Conservation (phyloP, 192 early-diverging fungal species). For the Coemansia sp. region DNA sequence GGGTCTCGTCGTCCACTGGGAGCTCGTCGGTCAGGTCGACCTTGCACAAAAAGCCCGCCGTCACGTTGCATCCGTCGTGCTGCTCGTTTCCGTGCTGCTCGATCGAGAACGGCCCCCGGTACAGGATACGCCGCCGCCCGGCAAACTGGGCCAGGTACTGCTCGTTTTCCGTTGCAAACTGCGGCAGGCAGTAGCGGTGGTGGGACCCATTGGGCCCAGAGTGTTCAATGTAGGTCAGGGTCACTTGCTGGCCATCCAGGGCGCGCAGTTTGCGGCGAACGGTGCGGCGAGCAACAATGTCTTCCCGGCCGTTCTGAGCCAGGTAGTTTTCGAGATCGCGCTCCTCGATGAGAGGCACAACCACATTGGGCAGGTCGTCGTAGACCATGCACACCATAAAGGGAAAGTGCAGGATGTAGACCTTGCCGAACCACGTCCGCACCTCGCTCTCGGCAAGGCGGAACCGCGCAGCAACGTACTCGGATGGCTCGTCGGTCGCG, state of each 20-base stretch:
- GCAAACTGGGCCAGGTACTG: slow-evolving; percentile 39
- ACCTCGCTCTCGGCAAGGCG: slow-evolving; percentile 30
- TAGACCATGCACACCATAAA: slow-evolving; percentile 62
- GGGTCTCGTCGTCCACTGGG: slow-evolving; percentile 28
- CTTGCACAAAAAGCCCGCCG: slow-evolving; percentile 54
- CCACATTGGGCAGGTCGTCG: slow-evolving; percentile 53
- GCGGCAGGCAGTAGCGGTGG: slow-evolving; percentile 36
- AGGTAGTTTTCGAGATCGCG: slow-evolving; percentile 51
- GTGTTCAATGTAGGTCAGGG: slow-evolving; percentile 46
- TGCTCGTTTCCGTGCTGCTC: slow-evolving; percentile 46
- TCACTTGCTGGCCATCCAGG: slow-evolving; percentile 55
- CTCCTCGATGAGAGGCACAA: slow-evolving; percentile 50
- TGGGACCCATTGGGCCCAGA: slow-evolving; percentile 18
- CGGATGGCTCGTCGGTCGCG: slow-evolving; percentile 1
- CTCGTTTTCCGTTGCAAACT: slow-evolving; percentile 25
- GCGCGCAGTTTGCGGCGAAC: slow-evolving; percentile 53
- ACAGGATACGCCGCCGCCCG: slow-evolving; percentile 32
- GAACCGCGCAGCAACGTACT: neutral
- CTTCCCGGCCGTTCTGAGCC: slow-evolving; percentile 49
- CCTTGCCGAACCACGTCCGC: slow-evolving; percentile 57
- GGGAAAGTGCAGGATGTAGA: slow-evolving; percentile 59
- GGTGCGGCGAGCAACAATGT: slow-evolving; percentile 45
- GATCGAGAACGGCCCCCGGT: slow-evolving; percentile 41
- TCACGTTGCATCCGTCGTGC: slow-evolving; percentile 48
- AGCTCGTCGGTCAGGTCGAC: slow-evolving; percentile 51